phyloP scores from a whole-genome alignment of 306 rosid species.

The Cicer bijugum region DNA sequence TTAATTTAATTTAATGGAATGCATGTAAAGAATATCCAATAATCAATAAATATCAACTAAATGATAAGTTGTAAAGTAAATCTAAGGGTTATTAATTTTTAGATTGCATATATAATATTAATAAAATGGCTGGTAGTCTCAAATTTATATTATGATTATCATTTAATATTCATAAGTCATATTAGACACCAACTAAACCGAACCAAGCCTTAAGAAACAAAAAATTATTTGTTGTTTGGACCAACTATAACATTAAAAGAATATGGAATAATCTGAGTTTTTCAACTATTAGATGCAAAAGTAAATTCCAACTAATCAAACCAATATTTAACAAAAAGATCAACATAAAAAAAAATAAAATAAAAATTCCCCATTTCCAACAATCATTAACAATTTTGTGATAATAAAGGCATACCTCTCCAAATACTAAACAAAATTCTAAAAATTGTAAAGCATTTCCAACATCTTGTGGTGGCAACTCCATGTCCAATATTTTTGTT shows the following conservation, averaged over 20 bases:
- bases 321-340: slow-evolving; percentile 3
- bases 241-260: slow-evolving; percentile 5
- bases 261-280: neutral
- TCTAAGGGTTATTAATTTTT: neutral
- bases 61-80: slow-evolving; percentile 6
- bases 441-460: slow-evolving; percentile 77
- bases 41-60: slow-evolving; percentile 14
- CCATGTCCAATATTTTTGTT: slow-evolving; percentile 56
- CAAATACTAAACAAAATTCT: slow-evolving; percentile 76
- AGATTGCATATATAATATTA: neutral
- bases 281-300: neutral
- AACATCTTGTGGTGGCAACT: slow-evolving; percentile 62
- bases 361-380: neutral
- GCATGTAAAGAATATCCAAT: no score
- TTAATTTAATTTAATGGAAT: neutral
- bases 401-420: slow-evolving; percentile 59
- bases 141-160: neutral
- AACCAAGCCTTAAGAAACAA: neutral
- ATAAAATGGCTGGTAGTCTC: slow-evolving; percentile 2
- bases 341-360: neutral
- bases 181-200: neutral
- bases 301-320: slow-evolving; percentile 26
- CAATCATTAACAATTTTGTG: neutral
- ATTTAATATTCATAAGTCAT: neutral
- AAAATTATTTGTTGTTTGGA: neutral